Conservation (phyloP, 106 monocot genomes). For the Chionographis japonica region DNA sequence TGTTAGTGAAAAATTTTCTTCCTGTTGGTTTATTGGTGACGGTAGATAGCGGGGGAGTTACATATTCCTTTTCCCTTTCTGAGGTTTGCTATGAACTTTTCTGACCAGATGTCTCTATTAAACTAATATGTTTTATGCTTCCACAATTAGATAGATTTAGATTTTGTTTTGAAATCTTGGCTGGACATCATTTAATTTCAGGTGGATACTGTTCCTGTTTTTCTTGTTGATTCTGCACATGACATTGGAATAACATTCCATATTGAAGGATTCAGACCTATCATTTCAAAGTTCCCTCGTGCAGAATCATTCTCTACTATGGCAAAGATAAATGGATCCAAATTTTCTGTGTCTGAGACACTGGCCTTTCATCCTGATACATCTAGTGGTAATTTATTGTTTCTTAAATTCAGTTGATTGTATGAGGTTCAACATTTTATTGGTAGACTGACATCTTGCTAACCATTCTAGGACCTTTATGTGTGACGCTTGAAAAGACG, state of each 20-base stretch:
- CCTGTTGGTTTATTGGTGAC: constrained; percentile 57
- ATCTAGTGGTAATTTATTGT: constrained; percentile 31
- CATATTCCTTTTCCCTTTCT: constrained; percentile 43
- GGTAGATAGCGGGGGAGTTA: constrained; percentile 58
- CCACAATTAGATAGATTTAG: neutral
- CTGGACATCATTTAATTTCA: constrained; percentile 23
- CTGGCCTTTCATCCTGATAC: constrained; percentile 49
- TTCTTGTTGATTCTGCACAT: constrained; percentile 77
- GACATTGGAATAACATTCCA: constrained; percentile 65
- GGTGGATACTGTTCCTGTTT: constrained; percentile 61
- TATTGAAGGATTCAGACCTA: constrained; percentile 59
- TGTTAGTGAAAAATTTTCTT: constrained; percentile 77
- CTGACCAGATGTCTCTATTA: neutral
- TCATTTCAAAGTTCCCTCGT: constrained; percentile 66
- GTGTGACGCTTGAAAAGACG: constrained; percentile 67
- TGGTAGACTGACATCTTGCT: constrained; percentile 8
- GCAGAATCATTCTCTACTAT: constrained; percentile 60
- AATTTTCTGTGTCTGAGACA: constrained; percentile 53
- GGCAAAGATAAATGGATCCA: constrained; percentile 49
- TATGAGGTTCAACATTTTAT: neutral
- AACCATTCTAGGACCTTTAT: constrained; percentile 45
- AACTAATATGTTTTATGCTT: neutral
- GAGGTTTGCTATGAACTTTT: constrained; percentile 49
- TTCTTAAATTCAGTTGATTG: neutral
- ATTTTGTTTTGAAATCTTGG: constrained; percentile 1